Base-by-base conservation (phyloP, 352 stramenopile genomes). In the Pythium aristosporum region DNA sequence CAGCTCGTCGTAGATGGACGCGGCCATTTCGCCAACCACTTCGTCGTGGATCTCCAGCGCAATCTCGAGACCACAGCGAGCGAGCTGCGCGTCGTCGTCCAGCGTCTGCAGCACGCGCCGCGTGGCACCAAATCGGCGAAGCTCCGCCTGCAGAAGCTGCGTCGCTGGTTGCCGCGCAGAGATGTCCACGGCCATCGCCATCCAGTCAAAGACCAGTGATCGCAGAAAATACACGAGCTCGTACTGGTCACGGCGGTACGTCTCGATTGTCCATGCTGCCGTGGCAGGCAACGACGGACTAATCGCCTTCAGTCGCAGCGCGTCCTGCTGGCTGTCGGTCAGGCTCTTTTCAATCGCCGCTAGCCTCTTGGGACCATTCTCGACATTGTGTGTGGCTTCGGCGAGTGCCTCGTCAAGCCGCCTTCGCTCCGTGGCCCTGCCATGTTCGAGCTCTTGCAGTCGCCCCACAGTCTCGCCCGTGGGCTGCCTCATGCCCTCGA, bases 1-100 rank as follows among this genome's bases (percentile, higher is more conserved):
- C 44, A 85, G 68, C 41, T 87, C 78, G 18, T 47, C 39, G 48
- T 71, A 68, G 36, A 87, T 83, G 21, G 79, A 73, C 16, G 13
- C 34, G 0, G 74, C 71, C 3, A 79, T 68, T 13, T 87, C 78
- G 18, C 20, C 2, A 0, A 76, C 36, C 7, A 73, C 68, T 7
- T 85, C 74, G 8, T 44, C 50, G 28, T 77, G 34, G 2, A 82
- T 59, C n/a, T 51, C 63, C 0, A 13, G 12, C 36, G 75, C 62
- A 9, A 83, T 15, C 15, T 70, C 37, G 0, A 21, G 5, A 0
- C 68, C 64, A 2, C 30, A 49, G 1, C 67, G 32, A 5, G 21
- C 37, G 0, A 57, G 12, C 4, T 52, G 60, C 18, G 71, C 21
- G 15, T 51, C 42, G 25, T 69, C 69, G n/a, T 72, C 74, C 10